A percentile compares a stretch with the other conserved stretches of the same genome.
Evolutionary conservation across 371 early-diverging fungal species (phyloP).

Genomic region (Fennellomyces sp.): DNA sequence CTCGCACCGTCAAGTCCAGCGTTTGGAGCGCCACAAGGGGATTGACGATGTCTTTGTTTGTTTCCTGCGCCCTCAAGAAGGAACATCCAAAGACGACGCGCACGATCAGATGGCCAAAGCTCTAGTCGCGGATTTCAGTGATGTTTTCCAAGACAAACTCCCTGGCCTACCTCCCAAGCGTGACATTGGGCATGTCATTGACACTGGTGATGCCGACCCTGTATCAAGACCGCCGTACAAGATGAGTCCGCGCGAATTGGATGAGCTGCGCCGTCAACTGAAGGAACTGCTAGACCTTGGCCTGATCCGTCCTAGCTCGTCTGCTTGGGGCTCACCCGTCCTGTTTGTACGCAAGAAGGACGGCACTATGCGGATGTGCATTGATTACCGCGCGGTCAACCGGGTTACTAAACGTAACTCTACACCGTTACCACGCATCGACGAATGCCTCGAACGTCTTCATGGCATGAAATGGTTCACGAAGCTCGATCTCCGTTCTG

Average conservation of each 20-base stretch:
- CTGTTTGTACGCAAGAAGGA: conserved; percentile 10
- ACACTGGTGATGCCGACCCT: too few species aligned
- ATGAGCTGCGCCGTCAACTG: too few species aligned
- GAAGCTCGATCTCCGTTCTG: conserved; percentile 38
- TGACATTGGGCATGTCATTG: too few species aligned
- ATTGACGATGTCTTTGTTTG: too few species aligned
- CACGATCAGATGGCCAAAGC: background rate
- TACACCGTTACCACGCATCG: conserved; percentile 14
- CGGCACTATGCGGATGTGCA: conserved; percentile 36
- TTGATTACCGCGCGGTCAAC: conserved; percentile 50
- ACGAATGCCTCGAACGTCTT: conserved; percentile 44
- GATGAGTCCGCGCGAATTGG: too few species aligned
- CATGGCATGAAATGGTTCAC: conserved; percentile 37
- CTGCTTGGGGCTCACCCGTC: conserved; percentile 21
- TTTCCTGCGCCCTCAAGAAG: background rate
- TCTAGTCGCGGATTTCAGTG: too few species aligned
- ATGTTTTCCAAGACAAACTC: too few species aligned
- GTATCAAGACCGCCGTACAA: too few species aligned
- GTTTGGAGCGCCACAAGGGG: too few species aligned
- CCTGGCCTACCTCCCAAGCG: too few species aligned
- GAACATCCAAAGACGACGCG: background rate
- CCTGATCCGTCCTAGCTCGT: conserved; percentile 29
- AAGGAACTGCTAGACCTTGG: too few species aligned
- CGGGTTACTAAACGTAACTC: background rate
- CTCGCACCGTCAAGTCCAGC: too few species aligned